These are phyloP conservation scores for Plicaturopsis crispa DNA, from an alignment of 768 basidiomycete species.

Conservation along the genomic window DNA sequence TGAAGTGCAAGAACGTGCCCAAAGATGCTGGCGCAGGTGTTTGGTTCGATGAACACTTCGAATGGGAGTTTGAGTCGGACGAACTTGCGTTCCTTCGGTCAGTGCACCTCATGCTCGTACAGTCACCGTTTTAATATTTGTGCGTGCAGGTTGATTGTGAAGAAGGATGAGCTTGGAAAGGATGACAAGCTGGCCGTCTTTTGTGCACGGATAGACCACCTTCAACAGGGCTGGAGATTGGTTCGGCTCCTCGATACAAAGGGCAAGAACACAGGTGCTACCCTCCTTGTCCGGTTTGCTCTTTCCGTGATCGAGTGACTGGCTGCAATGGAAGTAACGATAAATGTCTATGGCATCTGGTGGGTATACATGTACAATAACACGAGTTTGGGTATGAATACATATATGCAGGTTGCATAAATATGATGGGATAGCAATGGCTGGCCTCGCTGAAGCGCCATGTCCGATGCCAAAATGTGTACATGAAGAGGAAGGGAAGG, in stretches of 20 bases:
- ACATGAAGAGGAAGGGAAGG: too few relatives aligned
- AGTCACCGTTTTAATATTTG: too few relatives aligned
- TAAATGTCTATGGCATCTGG: background rate
- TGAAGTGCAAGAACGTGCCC: constrained; percentile 26
- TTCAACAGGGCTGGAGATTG: constrained; percentile 41
- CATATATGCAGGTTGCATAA: background rate
- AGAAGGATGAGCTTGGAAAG: constrained; percentile 32
- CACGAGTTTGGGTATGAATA: background rate
- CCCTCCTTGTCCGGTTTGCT: constrained; percentile 21
- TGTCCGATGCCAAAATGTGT: background rate
- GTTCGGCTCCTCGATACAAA: constrained; percentile 41
- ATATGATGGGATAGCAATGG: background rate
- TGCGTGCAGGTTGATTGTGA: constrained; percentile 29
- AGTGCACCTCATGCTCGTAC: constrained; percentile 8
- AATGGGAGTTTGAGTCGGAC: constrained; percentile 44
- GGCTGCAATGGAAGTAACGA: background rate
- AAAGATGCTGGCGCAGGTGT: constrained; percentile 30
- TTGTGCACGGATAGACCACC: constrained; percentile 40
- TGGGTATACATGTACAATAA: background rate
- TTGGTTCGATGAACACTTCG: constrained; percentile 32
- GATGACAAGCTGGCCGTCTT: constrained; percentile 44
- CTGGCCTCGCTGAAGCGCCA: background rate
- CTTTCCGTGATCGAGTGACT: constrained; percentile 2
- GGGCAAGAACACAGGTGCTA: constrained; percentile 31
- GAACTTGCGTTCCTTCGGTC: constrained; percentile 48